Conservation (phyloP, 371 early-diverging fungal genomes). For the Globomyces sp. region DNA sequence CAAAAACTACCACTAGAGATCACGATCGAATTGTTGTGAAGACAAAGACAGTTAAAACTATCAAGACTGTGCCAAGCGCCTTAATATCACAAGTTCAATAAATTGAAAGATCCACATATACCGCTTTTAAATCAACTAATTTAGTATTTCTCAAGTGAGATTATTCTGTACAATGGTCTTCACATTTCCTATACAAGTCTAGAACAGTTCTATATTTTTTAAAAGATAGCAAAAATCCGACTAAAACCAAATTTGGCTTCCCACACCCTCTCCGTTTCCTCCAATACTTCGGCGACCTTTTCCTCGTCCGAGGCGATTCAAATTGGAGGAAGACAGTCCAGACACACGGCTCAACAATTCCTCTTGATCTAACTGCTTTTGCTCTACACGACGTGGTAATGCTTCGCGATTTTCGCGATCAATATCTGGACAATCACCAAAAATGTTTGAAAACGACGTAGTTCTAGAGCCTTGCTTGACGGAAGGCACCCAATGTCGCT, state of each 20-base stretch:
- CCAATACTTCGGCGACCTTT: background rate
- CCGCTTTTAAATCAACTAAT: no score
- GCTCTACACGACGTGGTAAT: background rate
- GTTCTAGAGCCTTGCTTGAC: background rate
- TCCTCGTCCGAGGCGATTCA: slow-evolving; percentile 7
- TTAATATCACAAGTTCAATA: no score
- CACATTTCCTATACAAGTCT: background rate
- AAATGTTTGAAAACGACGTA: slow-evolving; percentile 15
- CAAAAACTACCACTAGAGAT: no score
- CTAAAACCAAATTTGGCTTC: slow-evolving; percentile 19
- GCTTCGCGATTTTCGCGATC: slow-evolving; percentile 10
- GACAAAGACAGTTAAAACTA: no score
- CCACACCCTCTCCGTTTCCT: background rate
- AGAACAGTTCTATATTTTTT: slow-evolving; percentile 12
- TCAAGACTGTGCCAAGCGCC: no score
- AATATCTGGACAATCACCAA: slow-evolving; percentile 12
- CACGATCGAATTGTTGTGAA: no score
- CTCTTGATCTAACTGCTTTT: background rate
- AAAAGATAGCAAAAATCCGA: background rate
- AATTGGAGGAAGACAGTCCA: slow-evolving; percentile 10
- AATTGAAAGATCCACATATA: no score
- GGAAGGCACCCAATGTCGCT: slow-evolving; percentile 10
- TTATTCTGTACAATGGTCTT: no score
- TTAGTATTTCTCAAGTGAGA: no score
- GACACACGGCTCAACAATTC: slow-evolving; percentile 4